phyloP scores from a whole-genome alignment of 1,284 basidiomycete genomes.

The Trametes pubescens region DNA sequence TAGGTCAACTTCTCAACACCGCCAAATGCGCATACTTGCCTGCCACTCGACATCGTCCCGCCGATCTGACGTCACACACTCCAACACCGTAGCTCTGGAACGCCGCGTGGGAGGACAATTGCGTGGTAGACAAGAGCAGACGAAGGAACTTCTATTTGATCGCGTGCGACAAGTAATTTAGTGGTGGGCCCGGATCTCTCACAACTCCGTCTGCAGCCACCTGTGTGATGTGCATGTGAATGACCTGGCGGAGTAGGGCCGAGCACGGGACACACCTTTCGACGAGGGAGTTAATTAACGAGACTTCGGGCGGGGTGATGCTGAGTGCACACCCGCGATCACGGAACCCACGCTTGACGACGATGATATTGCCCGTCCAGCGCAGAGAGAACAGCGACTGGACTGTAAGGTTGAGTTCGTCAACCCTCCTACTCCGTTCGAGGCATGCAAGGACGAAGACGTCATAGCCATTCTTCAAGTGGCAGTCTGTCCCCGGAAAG shows the following conservation, averaged over 20 bases:
- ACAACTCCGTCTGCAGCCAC: background rate
- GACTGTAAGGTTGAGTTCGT: background rate
- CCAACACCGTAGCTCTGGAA: no score
- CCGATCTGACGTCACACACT: no score
- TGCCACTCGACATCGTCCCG: no score
- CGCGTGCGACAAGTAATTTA: background rate
- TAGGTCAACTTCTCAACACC: no score
- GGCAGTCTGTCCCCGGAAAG: background rate
- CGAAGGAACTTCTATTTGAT: background rate
- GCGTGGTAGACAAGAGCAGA: no score
- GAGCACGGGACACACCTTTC: background rate
- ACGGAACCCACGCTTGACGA: background rate
- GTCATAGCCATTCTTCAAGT: slow-evolving; percentile 2
- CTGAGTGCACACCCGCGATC: background rate
- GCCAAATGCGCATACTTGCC: no score
- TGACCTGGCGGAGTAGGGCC: background rate
- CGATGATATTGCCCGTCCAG: background rate
- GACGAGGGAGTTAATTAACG: background rate
- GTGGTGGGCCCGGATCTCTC: background rate
- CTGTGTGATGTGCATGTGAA: background rate
- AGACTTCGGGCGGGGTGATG: background rate
- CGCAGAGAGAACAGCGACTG: background rate
- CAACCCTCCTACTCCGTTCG: background rate
- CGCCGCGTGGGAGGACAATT: no score
- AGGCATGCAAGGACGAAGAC: background rate